Percentiles rank a stretch among this genome's conserved stretches.
phyloP scores from a whole-genome alignment of 2,329 filamentous ascomycete species.

The Leptographium lundbergii region DNA sequence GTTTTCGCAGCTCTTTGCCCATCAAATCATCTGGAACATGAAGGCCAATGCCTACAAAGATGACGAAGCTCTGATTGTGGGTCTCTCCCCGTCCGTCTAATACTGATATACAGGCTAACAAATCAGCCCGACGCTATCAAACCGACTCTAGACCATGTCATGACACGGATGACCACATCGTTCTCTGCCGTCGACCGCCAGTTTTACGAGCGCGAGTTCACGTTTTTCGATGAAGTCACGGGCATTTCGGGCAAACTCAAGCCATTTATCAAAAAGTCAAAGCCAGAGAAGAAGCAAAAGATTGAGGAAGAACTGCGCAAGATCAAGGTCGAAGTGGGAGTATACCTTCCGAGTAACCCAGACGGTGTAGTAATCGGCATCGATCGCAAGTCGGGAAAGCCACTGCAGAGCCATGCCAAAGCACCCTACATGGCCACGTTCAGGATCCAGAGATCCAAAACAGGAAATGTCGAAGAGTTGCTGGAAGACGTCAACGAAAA shows the following conservation, averaged over 20 bases:
- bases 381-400: slow-evolving; percentile 94
- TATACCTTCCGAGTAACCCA: slow-evolving; percentile 93
- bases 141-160: slow-evolving; percentile 83
- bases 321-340: slow-evolving; percentile 92
- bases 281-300: slow-evolving; percentile 97
- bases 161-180: slow-evolving; percentile 66
- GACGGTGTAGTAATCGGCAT: slow-evolving; percentile 97
- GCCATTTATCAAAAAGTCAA: slow-evolving; percentile 80
- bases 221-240: slow-evolving; percentile 97
- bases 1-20: slow-evolving; percentile 94
- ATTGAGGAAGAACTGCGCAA: slow-evolving; percentile 97
- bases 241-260: slow-evolving; percentile 90
- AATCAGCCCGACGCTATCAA: slow-evolving; percentile 76
- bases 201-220: slow-evolving; percentile 91
- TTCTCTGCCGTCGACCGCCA: slow-evolving; percentile 67
- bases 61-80: slow-evolving; percentile 73
- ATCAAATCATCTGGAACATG: slow-evolving; percentile 99
- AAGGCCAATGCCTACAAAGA: slow-evolving; percentile 98
- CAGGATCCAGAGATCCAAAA: slow-evolving; percentile 73
- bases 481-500: slow-evolving; percentile 19
- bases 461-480: slow-evolving; percentile 13
- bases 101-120: slow-evolving; percentile 6
- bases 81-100: slow-evolving; percentile 15
- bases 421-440: slow-evolving; percentile 99
- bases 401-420: slow-evolving; percentile 94